Conservation (phyloP, 129 eudicot genomes). For the Centaurea solstitialis region DNA sequence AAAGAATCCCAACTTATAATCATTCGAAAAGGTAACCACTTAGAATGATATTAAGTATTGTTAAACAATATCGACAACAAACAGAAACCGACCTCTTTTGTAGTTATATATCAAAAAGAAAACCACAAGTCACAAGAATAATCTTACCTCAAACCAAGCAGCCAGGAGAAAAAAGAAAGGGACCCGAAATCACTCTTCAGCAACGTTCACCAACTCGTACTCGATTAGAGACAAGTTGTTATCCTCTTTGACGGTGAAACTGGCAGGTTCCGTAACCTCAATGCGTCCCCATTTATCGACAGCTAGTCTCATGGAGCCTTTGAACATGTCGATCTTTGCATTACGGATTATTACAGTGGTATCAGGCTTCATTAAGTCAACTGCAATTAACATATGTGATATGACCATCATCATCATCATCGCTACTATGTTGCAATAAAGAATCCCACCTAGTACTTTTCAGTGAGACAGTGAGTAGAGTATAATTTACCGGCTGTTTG, state of each 20-base stretch:
- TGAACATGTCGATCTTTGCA: constrained; percentile 72
- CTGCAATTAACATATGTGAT: constrained; percentile 29
- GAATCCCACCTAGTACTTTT: background rate
- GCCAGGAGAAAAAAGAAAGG: background rate
- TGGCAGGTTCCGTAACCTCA: constrained; percentile 64
- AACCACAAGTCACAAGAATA: constrained; percentile 12
- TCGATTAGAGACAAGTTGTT: constrained; percentile 68
- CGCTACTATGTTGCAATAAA: background rate
- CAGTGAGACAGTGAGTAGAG: background rate
- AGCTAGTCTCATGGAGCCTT: constrained; percentile 69
- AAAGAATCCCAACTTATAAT: background rate
- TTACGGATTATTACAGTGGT: constrained; percentile 59
- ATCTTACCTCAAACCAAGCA: background rate
- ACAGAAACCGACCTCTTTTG: constrained; percentile 2
- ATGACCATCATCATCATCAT: background rate
- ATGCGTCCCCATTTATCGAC: constrained; percentile 73
- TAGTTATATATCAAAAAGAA: constrained; percentile 7
- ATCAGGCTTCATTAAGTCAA: constrained; percentile 67
- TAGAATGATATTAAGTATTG: constrained; percentile 7
- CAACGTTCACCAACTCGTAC: constrained; percentile 69
- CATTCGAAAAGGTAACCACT: constrained; percentile 18
- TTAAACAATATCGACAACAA: constrained; percentile 21
- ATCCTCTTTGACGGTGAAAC: constrained; percentile 58
- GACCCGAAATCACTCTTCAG: constrained; percentile 45
- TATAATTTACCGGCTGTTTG: background rate